Evolutionary conservation across 257 asterid species (phyloP).

Genomic region (Nicotiana paniculata): DNA sequence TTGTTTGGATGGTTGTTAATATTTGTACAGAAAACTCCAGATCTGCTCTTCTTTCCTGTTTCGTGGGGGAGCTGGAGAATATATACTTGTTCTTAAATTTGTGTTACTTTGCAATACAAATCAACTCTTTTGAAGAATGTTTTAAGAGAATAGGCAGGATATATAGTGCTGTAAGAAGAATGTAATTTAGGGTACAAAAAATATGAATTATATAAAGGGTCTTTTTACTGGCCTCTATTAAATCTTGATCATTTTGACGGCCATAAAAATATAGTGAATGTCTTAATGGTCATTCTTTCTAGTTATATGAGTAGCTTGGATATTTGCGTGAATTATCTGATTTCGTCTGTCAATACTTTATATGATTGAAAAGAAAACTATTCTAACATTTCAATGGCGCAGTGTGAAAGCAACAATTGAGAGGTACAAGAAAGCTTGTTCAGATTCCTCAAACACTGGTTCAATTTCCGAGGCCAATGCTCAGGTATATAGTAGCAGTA

Average conservation of each 20-base stretch:
- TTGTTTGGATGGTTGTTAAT: too few species aligned
- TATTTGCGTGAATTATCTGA: not conserved
- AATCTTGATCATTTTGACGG: not conserved
- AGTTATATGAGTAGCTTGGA: not conserved
- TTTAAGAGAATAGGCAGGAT: too few species aligned
- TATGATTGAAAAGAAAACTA: not conserved
- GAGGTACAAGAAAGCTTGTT: constrained; percentile 86
- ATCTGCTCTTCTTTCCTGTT: not conserved
- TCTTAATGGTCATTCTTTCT: not conserved
- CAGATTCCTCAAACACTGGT: constrained; percentile 66
- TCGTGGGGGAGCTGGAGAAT: not conserved
- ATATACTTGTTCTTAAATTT: too few species aligned
- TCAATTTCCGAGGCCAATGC: constrained; percentile 80
- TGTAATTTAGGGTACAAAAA: too few species aligned
- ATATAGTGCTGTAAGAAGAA: too few species aligned
- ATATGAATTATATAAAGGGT: not conserved
- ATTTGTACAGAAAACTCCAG: not conserved
- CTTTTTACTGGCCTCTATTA: not conserved
- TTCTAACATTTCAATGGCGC: constrained; percentile 15
- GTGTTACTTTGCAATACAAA: too few species aligned
- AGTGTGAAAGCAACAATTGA: constrained; percentile 93
- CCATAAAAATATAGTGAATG: not conserved
- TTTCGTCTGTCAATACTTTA: not conserved
- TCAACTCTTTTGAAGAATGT: too few species aligned
- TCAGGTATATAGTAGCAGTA: constrained; percentile 43